A percentile compares a stretch with the other conserved stretches of the same genome.
phyloP scores from a whole-genome alignment of 2,329 filamentous ascomycete species.

The Epichloe typhina region DNA sequence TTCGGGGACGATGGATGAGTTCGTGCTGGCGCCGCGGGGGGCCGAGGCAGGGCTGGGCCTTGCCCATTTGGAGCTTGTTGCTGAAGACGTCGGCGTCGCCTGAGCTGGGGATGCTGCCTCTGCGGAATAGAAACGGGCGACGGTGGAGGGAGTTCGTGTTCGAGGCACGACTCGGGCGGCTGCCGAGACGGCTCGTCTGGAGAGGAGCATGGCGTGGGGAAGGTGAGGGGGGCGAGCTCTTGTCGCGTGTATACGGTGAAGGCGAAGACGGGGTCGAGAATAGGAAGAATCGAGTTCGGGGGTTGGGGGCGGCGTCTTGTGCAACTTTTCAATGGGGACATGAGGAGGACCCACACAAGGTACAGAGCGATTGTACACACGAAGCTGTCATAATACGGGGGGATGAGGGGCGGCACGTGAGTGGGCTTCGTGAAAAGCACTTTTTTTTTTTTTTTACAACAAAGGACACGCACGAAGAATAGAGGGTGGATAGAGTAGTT shows the following conservation, averaged over 20 bases:
- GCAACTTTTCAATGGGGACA: not conserved
- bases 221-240: not conserved
- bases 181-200: conserved; percentile 12
- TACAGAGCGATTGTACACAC: not conserved
- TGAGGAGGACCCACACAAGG: not conserved
- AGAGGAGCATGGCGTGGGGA: conserved; percentile 14
- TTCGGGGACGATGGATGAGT: not conserved
- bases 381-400: not conserved
- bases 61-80: not conserved
- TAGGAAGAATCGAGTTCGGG: not conserved
- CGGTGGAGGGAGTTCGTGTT: conserved; percentile 9
- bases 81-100: not conserved
- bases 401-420: not conserved
- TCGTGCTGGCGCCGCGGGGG: not conserved
- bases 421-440: not conserved
- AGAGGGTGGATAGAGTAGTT: not conserved
- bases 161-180: conserved; percentile 8
- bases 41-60: not conserved
- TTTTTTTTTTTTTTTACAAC: not conserved
- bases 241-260: not conserved
- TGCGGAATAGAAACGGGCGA: conserved; percentile 13
- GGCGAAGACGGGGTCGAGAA: not conserved
- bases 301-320: not conserved
- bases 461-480: not conserved
- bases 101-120: conserved; percentile 4